These are phyloP conservation scores for Dalbergia cochinchinensis DNA, from an alignment of 306 rosid species.

Conservation along the genomic window DNA sequence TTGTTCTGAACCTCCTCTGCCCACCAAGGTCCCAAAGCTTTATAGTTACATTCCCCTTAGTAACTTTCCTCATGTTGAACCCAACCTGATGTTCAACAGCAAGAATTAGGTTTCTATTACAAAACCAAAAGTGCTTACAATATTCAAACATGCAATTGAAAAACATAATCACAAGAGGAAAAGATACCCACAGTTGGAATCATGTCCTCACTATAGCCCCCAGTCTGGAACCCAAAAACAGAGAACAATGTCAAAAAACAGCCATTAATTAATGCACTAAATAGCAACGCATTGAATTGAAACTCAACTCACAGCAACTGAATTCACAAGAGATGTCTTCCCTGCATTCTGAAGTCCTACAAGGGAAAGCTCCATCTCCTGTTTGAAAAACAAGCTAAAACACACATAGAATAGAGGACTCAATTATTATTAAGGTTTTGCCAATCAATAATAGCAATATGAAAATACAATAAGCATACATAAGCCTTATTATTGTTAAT, in stretches of 20 bases:
- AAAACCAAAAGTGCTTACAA: not conserved
- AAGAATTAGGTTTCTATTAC: slow-evolving; percentile 16
- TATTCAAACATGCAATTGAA: slow-evolving; percentile 4
- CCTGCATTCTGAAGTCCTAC: slow-evolving; percentile 99
- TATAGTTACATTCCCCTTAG: slow-evolving; percentile 92
- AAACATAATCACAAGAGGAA: slow-evolving; percentile 15
- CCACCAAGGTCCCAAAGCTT: slow-evolving; percentile 99
- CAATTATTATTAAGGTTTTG: slow-evolving; percentile 15
- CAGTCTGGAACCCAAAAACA: slow-evolving; percentile 71
- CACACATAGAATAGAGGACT: not conserved
- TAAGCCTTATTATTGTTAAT: not conserved
- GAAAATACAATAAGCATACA: not conserved
- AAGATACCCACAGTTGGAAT: slow-evolving; percentile 88
- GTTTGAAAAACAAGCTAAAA: slow-evolving; percentile 85
- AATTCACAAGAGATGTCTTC: slow-evolving; percentile 86
- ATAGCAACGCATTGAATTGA: too few relatives aligned
- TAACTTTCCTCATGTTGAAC: slow-evolving; percentile 93
- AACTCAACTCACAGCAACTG: slow-evolving; percentile 82
- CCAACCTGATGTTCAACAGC: slow-evolving; percentile 68
- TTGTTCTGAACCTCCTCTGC: slow-evolving; percentile 88
- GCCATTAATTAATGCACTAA: not conserved
- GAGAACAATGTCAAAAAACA: slow-evolving; percentile 43
- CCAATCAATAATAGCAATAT: slow-evolving; percentile 13
- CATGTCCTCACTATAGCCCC: slow-evolving; percentile 96
- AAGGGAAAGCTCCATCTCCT: slow-evolving; percentile 97